A percentile compares a stretch with the other conserved stretches of the same genome.
phyloP scores from a whole-genome alignment of 306 rosid genomes.

The Inga laurina region DNA sequence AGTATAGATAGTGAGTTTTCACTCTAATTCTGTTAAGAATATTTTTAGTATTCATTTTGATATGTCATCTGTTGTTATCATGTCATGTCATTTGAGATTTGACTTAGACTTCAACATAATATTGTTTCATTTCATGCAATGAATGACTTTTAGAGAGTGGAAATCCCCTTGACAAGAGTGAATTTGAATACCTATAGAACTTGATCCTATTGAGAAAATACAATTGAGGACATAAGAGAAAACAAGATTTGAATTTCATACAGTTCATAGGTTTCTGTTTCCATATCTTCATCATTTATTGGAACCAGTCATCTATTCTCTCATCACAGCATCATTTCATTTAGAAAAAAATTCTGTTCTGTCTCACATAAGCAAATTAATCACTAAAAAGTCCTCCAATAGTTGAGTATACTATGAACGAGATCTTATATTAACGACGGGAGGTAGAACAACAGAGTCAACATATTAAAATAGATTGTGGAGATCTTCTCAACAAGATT shows the following conservation, averaged over 20 bases:
- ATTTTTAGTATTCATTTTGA: neutral
- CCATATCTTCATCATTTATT: neutral
- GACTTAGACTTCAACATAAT: neutral
- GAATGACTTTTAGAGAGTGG: too few relatives aligned
- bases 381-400: too few relatives aligned
- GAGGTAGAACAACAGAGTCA: too few relatives aligned
- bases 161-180: neutral
- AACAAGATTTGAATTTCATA: neutral
- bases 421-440: too few relatives aligned
- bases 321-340: neutral
- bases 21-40: neutral
- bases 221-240: too few relatives aligned
- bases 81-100: neutral
- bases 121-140: neutral
- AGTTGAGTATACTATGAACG: too few relatives aligned
- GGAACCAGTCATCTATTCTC: neutral
- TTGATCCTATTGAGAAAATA: neutral
- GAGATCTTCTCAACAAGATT: neutral
- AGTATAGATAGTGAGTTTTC: neutral
- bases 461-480: neutral
- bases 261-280: neutral
- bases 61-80: neutral
- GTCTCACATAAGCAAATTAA: too few relatives aligned
- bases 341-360: too few relatives aligned
- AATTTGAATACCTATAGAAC: neutral